A percentile compares a stretch with the other conserved stretches of the same genome.
These are phyloP conservation scores for Populus euphratica DNA, from an alignment of 345 rosid species.

Conservation along the genomic window DNA sequence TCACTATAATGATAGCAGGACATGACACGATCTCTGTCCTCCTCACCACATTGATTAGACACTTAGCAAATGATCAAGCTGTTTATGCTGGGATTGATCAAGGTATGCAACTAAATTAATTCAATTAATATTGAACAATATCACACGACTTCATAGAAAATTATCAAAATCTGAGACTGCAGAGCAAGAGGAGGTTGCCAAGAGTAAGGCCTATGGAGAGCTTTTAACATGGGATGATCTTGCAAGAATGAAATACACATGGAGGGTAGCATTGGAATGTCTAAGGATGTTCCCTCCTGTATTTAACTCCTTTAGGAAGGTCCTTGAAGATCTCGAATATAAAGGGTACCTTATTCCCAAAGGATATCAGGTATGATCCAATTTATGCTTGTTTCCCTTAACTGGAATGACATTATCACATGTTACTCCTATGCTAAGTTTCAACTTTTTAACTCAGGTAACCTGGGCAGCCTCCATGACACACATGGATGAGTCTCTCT, in stretches of 20 bases:
- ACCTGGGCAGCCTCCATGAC: conserved; percentile 28
- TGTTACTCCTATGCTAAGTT: no score
- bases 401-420: no score
- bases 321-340: conserved; percentile 21
- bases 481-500: conserved; percentile 30
- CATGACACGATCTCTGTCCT: conserved; percentile 25
- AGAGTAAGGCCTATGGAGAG: conserved; percentile 15
- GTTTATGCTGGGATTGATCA: conserved; percentile 4
- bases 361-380: conserved; percentile 35
- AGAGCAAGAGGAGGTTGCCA: conserved; percentile 22
- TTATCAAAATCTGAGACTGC: neutral
- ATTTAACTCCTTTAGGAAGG: conserved; percentile 20
- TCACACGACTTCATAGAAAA: neutral
- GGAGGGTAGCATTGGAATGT: conserved; percentile 36
- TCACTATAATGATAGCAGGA: conserved; percentile 17
- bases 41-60: conserved; percentile 16
- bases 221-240: conserved; percentile 39
- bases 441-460: conserved; percentile 15
- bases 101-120: conserved; percentile 8
- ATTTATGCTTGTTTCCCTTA: neutral
- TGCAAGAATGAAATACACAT: conserved; percentile 35
- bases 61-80: conserved; percentile 16
- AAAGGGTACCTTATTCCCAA: conserved; percentile 31
- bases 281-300: conserved; percentile 36
- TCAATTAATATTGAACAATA: neutral